Percentiles rank a stretch among this genome's conserved stretches.
Evolutionary conservation across 495 filamentous ascomycete genomes (phyloP).

Genomic region (Penicillium riverlandense): DNA sequence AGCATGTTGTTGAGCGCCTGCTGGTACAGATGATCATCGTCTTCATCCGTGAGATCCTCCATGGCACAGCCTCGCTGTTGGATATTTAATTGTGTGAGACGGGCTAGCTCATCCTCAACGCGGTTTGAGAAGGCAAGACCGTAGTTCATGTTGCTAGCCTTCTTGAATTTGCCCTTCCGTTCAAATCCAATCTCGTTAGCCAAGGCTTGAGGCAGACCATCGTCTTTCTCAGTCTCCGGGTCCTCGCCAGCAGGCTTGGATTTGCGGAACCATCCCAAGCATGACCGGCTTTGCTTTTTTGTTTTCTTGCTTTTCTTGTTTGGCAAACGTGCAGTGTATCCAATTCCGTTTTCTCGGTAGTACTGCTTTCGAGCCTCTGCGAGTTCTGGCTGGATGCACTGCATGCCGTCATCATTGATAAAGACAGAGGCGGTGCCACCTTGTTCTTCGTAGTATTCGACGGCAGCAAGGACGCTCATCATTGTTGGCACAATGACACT

Average conservation of each 20-base stretch:
- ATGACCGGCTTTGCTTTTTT: not conserved
- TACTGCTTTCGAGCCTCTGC: conserved; percentile 53
- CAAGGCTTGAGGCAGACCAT: not conserved
- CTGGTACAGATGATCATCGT: conserved; percentile 30
- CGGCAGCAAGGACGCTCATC: conserved; percentile 53
- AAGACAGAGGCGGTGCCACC: conserved; percentile 45
- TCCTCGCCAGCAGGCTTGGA: conserved; percentile 22
- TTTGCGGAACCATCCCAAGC: conserved; percentile 33
- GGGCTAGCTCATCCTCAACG: conserved; percentile 49
- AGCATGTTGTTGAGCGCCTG: conserved; percentile 40
- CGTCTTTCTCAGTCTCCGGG: not conserved
- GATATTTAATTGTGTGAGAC: conserved; percentile 8
- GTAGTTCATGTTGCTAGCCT: conserved; percentile 70
- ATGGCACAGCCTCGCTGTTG: conserved; percentile 1
- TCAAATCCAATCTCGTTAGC: conserved; percentile 29
- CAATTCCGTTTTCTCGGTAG: conserved; percentile 56
- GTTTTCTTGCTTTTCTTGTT: conserved; percentile 18
- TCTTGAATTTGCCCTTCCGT: conserved; percentile 63
- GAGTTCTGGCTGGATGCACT: conserved; percentile 42
- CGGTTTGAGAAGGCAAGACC: conserved; percentile 50
- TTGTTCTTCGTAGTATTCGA: conserved; percentile 58
- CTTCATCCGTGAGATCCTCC: not conserved
- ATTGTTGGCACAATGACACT: conserved; percentile 57
- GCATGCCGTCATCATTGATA: conserved; percentile 43
- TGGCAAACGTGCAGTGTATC: conserved; percentile 50